Base-by-base conservation (phyloP, 768 basidiomycete genomes). In the Terana coerulea region DNA sequence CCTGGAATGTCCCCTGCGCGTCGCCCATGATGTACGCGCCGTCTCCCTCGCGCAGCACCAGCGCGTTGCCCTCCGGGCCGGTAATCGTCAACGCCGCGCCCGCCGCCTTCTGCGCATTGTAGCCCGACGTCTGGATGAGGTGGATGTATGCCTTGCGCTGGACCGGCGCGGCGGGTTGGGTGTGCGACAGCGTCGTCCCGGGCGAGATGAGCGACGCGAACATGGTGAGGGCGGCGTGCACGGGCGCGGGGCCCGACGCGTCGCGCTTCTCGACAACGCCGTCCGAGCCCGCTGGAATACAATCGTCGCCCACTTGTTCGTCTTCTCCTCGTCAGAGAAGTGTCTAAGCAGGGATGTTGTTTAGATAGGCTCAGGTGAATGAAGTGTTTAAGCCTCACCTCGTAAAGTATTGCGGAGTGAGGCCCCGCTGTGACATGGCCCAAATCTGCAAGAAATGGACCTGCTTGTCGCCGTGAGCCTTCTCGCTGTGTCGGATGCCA, bases 401-500 rank as follows among this genome's bases (percentile, higher is more conserved):
- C 3, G 90, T 97, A 69, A 79, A 98, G 68, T 98, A 98, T 46
- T 82, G 80, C 0, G 95, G 95, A 17, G 63, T 59, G 21, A 94
- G 81, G 5, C 72, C 62, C 6, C 60, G 15, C 19, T 64, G 61
- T 55, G 68, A 69, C 5, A 72, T 30, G 1, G 76, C 77, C 86
- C 87, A 88, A 51, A 88, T 87, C 58, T 88, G 86, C 6, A 86
- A 69, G 67, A 87, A 84, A 65, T 87, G 76, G 5, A 72, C 73
- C 34, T 69, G 68, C 54, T 71, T 51, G 19, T 67, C 51, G 17
- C 81, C 79, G 61, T 86, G 63, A n/a, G 72, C 75, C 61, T 77
- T 79, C 58, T 87, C 85, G 28, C 84, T 86, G 67, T 98, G 95
- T 0, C 83, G 76, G 61, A 98, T 95, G 3, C 95, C 95, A 0